Evolutionary conservation across 495 filamentous ascomycete species (phyloP), one percentile per base, ranked within the genome.

Genomic region (Lindgomyces ingoldianus): DNA sequence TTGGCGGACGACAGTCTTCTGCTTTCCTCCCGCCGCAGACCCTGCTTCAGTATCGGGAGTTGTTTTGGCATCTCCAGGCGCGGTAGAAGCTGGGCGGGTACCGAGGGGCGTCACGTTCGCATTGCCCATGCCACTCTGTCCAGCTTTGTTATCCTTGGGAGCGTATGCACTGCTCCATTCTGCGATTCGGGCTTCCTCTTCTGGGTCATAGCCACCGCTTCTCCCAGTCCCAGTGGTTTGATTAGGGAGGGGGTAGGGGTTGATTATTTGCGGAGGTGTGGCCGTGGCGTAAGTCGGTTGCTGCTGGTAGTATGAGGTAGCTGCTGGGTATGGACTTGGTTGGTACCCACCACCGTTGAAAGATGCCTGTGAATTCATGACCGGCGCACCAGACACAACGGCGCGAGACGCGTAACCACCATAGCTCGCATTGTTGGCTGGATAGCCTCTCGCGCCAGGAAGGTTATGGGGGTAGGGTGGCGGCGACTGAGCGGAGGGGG

Each of bases 101-200:
- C 51, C 51, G n/a, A 39, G 33, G 24, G 49, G 11, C 12, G 27
- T 27, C 16, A 65, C 33, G 70, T 71, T 48, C 50, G 64, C 67
- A 48, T 71, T 67, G 26, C 72, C 65, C 33, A 39, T 14, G 29
- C 68, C 66, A 16, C 66, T 51, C 27, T 74, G 72, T 39, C 76
- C 68, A 56, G 70, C 67, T 33, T 76, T 60, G 47, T 80, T 79
- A 25, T 83, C 85, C 57, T 81, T 84, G 36, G 80, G 81, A 58
- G 87, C 83, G 73, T 98, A 98, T 18, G 94, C 91, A 71, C 88
- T 92, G 76, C 96, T 92, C 91, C 95, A 98, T 75, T 96, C 91
- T 47, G 93, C 93, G 58, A 97, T 93, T 74, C 96, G 89, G 11
- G 91, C 91, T 57, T 94, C 91, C 73, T 90, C 88, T 69, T 97